Evolutionary conservation across 2,329 filamentous ascomycete species (phyloP).

Genomic region (Fusarium nelsonii): DNA sequence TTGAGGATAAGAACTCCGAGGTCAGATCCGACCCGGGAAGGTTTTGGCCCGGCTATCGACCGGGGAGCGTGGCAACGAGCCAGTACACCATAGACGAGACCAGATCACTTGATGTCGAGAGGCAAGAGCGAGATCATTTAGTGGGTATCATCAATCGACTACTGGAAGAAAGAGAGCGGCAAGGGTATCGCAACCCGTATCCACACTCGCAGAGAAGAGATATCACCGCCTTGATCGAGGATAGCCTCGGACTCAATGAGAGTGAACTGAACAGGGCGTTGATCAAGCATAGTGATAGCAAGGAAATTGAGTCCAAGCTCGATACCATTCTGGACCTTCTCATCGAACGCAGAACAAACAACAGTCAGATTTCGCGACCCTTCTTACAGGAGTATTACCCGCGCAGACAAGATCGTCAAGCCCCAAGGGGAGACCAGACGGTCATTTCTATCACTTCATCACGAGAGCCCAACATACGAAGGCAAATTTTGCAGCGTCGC

Average conservation of each 20-base stretch:
- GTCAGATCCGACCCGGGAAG: constrained; percentile 13
- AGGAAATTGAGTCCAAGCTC: constrained; percentile 7
- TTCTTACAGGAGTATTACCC: rapidly evolving
- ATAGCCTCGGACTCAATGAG: neutral
- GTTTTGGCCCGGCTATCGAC: neutral
- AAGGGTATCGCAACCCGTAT: neutral
- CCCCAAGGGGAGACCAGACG: neutral
- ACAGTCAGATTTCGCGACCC: neutral
- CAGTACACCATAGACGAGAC: constrained; percentile 1
- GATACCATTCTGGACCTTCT: constrained; percentile 14
- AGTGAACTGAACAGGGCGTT: neutral
- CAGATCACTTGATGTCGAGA: constrained; percentile 7
- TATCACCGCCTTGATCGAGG: constrained; percentile 1
- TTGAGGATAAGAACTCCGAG: neutral
- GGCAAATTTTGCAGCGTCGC: neutral
- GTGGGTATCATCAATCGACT: constrained; percentile 5
- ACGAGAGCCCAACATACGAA: neutral
- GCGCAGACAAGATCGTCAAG: neutral
- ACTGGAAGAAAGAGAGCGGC: constrained; percentile 2
- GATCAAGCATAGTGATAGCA: neutral
- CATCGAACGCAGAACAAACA: neutral
- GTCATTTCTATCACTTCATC: constrained; percentile 1
- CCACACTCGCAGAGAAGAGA: neutral
- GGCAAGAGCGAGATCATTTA: constrained; percentile 11
- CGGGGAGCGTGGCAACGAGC: neutral